Evolutionary conservation across 1,139 yeast genomes (phyloP).

Genomic region (Torulaspora pretoriensis): DNA sequence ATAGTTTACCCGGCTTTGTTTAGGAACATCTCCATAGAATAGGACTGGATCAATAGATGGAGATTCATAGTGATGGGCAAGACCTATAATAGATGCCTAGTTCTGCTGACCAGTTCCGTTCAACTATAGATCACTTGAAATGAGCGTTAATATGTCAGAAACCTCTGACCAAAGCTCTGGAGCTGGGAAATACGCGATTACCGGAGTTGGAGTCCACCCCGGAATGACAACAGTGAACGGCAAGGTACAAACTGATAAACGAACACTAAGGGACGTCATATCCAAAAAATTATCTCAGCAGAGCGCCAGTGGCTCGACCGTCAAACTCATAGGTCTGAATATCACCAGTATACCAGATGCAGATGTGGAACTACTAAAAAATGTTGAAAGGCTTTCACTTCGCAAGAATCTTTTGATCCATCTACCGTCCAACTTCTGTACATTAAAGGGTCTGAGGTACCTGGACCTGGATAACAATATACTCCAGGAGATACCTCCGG

Average conservation of each 20-base stretch:
- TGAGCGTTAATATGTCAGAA: constrained; percentile 1
- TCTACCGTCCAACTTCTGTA: constrained; percentile 48
- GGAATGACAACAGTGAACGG: constrained; percentile 2
- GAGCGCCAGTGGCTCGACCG: constrained; percentile 21
- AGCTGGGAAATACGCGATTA: neutral
- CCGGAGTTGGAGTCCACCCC: neutral
- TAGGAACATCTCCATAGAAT: no score
- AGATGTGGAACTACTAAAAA: constrained; percentile 41
- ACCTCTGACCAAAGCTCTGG: neutral
- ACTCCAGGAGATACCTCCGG: constrained; percentile 51
- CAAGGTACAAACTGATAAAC: constrained; percentile 8
- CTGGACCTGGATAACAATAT: constrained; percentile 64
- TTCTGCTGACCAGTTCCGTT: no score
- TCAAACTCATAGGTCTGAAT: constrained; percentile 31
- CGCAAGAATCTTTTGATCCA: constrained; percentile 48
- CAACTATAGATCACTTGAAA: neutral
- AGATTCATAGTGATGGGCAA: no score
- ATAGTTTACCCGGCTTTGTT: no score
- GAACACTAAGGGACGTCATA: constrained; percentile 13
- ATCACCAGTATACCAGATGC: constrained; percentile 32
- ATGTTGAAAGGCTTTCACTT: constrained; percentile 51
- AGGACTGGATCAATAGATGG: no score
- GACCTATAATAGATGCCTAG: no score
- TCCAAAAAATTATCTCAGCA: constrained; percentile 21
- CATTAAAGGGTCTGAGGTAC: constrained; percentile 50